These are phyloP conservation scores for Bretschneidera sinensis DNA, from an alignment of 345 rosid genomes.

Conservation along the genomic window DNA sequence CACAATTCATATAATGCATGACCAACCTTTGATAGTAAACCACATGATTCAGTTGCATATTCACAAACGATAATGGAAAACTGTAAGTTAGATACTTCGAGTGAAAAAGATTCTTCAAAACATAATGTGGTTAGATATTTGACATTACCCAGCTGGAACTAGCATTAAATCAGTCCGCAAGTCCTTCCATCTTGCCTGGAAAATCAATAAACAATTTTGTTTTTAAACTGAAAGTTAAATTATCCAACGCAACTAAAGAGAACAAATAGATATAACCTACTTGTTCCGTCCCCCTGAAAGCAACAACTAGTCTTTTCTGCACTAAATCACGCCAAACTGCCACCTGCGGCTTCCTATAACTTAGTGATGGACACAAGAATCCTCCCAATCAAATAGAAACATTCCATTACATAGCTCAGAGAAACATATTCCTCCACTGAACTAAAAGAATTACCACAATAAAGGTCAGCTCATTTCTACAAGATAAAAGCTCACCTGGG, in stretches of 20 bases:
- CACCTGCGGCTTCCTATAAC: slow-evolving; percentile 42
- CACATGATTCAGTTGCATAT: background rate
- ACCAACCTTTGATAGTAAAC: background rate
- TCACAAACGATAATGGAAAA: too few relatives aligned
- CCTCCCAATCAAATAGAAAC: slow-evolving; percentile 6
- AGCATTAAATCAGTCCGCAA: slow-evolving; percentile 87
- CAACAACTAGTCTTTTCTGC: slow-evolving; percentile 70
- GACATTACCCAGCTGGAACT: slow-evolving; percentile 77
- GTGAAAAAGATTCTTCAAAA: background rate
- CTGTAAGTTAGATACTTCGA: too few relatives aligned
- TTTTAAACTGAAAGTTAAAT: slow-evolving; percentile 15
- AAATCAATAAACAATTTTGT: slow-evolving; percentile 21
- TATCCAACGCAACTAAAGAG: slow-evolving; percentile 4
- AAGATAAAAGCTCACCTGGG: slow-evolving; percentile 56
- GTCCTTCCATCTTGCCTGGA: slow-evolving; percentile 92
- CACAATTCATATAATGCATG: too few relatives aligned
- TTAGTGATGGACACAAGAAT: slow-evolving; percentile 24
- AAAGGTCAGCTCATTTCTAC: slow-evolving; percentile 2
- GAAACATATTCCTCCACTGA: background rate
- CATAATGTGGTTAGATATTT: slow-evolving; percentile 13
- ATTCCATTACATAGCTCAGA: background rate
- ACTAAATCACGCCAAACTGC: slow-evolving; percentile 96
- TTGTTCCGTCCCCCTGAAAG: slow-evolving; percentile 98
- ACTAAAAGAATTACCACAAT: slow-evolving; percentile 3
- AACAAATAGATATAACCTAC: slow-evolving; percentile 38